Conservation (phyloP, 768 basidiomycete genomes). For the Tephrocybe rancida region DNA sequence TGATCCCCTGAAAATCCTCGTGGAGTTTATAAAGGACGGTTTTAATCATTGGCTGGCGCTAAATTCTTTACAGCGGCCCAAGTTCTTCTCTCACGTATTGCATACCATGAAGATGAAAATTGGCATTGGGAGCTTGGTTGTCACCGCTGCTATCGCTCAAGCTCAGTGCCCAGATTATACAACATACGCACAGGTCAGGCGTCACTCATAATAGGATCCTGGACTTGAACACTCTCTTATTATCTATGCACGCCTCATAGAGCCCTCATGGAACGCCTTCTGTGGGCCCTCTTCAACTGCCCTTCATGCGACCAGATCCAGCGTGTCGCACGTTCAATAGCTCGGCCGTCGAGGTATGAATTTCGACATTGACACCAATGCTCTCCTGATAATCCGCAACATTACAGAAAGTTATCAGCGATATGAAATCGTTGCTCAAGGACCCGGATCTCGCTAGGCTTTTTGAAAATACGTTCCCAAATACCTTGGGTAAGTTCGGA, state of each 20-base stretch:
- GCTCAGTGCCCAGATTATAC: slow-evolving; percentile 67
- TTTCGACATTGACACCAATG: neutral
- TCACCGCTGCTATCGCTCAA: slow-evolving; percentile 25
- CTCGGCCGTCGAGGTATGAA: slow-evolving; percentile 66
- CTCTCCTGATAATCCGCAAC: neutral
- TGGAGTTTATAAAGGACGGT: slow-evolving; percentile 17
- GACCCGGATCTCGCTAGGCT: slow-evolving; percentile 78
- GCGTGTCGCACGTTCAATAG: slow-evolving; percentile 79
- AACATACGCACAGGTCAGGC: slow-evolving; percentile 52
- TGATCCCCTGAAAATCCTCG: slow-evolving; percentile 8
- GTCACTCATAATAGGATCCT: neutral
- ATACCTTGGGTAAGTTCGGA: slow-evolving; percentile 63
- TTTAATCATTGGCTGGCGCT: neutral
- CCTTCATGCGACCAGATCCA: slow-evolving; percentile 72
- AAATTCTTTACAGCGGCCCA: neutral
- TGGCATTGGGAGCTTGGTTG: slow-evolving; percentile 20
- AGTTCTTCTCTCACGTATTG: slow-evolving; percentile 4
- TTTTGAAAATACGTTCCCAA: slow-evolving; percentile 84
- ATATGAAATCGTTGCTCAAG: slow-evolving; percentile 72
- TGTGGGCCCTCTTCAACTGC: slow-evolving; percentile 60
- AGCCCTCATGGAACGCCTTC: slow-evolving; percentile 63
- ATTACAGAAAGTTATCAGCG: slow-evolving; percentile 67
- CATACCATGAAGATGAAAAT: slow-evolving; percentile 23
- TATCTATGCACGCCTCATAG: slow-evolving; percentile 30
- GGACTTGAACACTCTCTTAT: neutral